Evolutionary conservation across 345 rosid species (phyloP).

Genomic region (Eucalyptus decipiens): DNA sequence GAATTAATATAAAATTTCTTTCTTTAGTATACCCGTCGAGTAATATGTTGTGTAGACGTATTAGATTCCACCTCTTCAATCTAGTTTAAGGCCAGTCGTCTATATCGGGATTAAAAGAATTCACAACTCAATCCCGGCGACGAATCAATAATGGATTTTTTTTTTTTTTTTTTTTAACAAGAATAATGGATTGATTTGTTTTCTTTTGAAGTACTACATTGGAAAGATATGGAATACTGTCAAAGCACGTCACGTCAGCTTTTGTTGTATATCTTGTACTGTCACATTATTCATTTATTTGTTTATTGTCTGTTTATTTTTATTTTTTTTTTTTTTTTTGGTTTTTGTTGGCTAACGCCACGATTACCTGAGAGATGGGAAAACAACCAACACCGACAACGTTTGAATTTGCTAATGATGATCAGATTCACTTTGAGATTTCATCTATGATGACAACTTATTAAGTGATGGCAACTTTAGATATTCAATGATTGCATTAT

Average conservation of each 20-base stretch:
- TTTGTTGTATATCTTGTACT: neutral
- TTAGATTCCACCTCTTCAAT: neutral
- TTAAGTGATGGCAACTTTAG: neutral
- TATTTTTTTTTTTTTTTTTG: rapidly evolving
- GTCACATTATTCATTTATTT: neutral
- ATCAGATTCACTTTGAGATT: neutral
- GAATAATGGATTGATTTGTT: neutral
- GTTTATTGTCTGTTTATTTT: neutral
- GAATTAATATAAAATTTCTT: neutral
- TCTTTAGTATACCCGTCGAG: neutral
- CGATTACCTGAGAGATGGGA: neutral
- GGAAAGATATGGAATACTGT: neutral
- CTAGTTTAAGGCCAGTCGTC: neutral
- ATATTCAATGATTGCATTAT: neutral
- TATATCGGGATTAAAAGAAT: neutral
- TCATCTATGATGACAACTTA: neutral
- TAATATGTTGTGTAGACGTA: neutral
- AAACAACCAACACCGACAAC: neutral
- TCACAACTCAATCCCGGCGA: neutral
- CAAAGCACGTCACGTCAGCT: neutral
- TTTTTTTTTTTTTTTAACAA: too few relatives aligned
- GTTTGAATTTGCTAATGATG: neutral
- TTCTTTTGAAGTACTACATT: neutral
- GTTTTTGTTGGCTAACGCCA: neutral
- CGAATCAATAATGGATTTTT: neutral